phyloP scores from a whole-genome alignment of 2,329 filamentous ascomycete species.

The Zopfia rhizophila region DNA sequence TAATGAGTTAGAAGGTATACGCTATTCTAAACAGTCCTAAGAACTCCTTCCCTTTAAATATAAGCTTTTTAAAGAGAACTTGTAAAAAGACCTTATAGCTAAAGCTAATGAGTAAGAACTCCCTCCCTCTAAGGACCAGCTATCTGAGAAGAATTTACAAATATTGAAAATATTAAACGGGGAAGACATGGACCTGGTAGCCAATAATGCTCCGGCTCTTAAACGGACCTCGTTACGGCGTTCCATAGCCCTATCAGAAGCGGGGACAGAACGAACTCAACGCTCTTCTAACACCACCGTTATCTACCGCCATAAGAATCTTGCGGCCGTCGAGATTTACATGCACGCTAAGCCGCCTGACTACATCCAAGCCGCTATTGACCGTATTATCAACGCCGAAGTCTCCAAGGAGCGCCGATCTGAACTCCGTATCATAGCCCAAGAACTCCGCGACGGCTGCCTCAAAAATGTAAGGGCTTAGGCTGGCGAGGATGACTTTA shows the following conservation, averaged over 20 bases:
- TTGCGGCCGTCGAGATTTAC: slow-evolving; percentile 18
- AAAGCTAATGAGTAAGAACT: slow-evolving; percentile 55
- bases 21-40: slow-evolving; percentile 9
- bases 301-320: slow-evolving; percentile 13
- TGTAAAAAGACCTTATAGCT: not conserved
- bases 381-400: slow-evolving; percentile 18
- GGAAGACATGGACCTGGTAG: slow-evolving; percentile 15
- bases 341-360: slow-evolving; percentile 23
- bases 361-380: slow-evolving; percentile 19
- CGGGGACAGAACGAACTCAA: slow-evolving; percentile 14
- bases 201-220: slow-evolving; percentile 10
- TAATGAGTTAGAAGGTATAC: slow-evolving; percentile 15
- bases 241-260: slow-evolving; percentile 13
- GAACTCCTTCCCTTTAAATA: not conserved
- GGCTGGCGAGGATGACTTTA: slow-evolving; percentile 21
- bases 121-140: not conserved
- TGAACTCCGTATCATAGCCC: slow-evolving; percentile 21
- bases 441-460: slow-evolving; percentile 18
- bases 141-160: slow-evolving; percentile 9
- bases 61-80: slow-evolving; percentile 1
- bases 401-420: slow-evolving; percentile 16
- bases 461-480: slow-evolving; percentile 12
- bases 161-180: too few relatives aligned
- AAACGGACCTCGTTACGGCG: slow-evolving; percentile 14
- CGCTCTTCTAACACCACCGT: slow-evolving; percentile 8